Percentiles rank a stretch among this genome's conserved stretches.
phyloP scores from a whole-genome alignment of 805 yeast genomes.

The Yamadazyma endophytica region DNA sequence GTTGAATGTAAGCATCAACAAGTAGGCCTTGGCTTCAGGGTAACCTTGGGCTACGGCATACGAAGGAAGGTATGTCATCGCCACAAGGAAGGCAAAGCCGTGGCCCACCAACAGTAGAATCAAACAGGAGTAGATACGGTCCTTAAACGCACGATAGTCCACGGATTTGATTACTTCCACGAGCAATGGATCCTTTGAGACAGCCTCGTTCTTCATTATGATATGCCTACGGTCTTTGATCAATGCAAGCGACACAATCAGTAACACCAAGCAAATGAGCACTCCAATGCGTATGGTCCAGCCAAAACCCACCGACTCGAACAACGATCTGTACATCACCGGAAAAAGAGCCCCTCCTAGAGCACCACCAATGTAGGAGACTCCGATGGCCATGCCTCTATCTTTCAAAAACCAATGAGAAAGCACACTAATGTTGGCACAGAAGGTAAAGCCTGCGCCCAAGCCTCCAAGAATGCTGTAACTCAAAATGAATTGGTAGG shows the following conservation, averaged over 20 bases:
- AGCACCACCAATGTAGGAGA: constrained; percentile 28
- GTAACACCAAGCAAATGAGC: constrained; percentile 16
- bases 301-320: constrained; percentile 25
- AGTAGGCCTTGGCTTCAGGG: constrained; percentile 14
- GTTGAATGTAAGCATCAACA: constrained; percentile 20
- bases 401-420: constrained; percentile 20
- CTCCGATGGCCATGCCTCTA: constrained; percentile 24
- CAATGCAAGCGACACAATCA: constrained; percentile 12
- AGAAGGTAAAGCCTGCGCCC: constrained; percentile 22
- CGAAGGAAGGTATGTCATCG: constrained; percentile 20
- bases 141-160: constrained; percentile 21
- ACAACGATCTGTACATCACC: constrained; percentile 20
- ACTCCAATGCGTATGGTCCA: constrained; percentile 26
- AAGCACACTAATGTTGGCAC: constrained; percentile 18
- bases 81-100: constrained; percentile 25
- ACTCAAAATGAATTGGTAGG: constrained; percentile 22
- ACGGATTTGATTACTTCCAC: constrained; percentile 18
- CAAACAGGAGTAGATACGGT: constrained; percentile 16
- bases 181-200: constrained; percentile 5
- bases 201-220: constrained; percentile 5
- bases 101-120: constrained; percentile 23
- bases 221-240: constrained; percentile 18
- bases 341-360: constrained; percentile 28
- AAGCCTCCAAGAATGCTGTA: constrained; percentile 21
- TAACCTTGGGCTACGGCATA: constrained; percentile 22